phyloP scores from a whole-genome alignment of 495 filamentous ascomycete genomes.

The Acidomyces sp. region DNA sequence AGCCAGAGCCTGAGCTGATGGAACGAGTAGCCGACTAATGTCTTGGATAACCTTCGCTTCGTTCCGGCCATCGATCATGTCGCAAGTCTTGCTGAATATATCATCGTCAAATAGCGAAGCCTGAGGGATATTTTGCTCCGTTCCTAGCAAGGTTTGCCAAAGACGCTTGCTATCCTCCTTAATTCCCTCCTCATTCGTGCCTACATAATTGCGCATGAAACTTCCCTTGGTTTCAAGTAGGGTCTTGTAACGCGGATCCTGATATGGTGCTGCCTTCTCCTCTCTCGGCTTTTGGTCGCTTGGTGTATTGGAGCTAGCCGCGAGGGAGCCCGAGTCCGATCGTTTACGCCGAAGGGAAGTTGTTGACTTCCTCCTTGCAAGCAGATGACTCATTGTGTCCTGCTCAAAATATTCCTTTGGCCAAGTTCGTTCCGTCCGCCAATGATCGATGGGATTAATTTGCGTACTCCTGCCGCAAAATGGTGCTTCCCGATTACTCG shows the following conservation, averaged over 20 bases:
- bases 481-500: too few relatives aligned
- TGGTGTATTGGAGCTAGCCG: constrained; percentile 25
- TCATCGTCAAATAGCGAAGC: constrained; percentile 28
- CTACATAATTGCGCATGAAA: constrained; percentile 30
- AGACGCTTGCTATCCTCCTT: constrained; percentile 20
- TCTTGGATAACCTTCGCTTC: constrained; percentile 20
- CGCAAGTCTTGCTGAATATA: constrained; percentile 6
- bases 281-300: constrained; percentile 33
- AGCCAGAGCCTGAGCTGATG: constrained; percentile 17
- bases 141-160: constrained; percentile 25
- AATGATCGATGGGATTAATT: too few relatives aligned
- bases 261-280: constrained; percentile 31
- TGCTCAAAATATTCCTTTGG: constrained; percentile 25
- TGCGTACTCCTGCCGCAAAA: too few relatives aligned
- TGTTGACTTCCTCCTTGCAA: too few relatives aligned
- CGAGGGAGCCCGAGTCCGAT: constrained; percentile 25
- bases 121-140: constrained; percentile 24
- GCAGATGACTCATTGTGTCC: constrained; percentile 23
- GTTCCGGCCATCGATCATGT: constrained; percentile 11
- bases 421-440: too few relatives aligned
- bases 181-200: constrained; percentile 26
- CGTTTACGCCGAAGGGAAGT: constrained; percentile 27
- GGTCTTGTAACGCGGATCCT: constrained; percentile 25
- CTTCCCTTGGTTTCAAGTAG: constrained; percentile 30
- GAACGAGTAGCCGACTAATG: constrained; percentile 16